Evolutionary conservation across 2,329 filamentous ascomycete species (phyloP).

Genomic region (Fusarium sp.): DNA sequence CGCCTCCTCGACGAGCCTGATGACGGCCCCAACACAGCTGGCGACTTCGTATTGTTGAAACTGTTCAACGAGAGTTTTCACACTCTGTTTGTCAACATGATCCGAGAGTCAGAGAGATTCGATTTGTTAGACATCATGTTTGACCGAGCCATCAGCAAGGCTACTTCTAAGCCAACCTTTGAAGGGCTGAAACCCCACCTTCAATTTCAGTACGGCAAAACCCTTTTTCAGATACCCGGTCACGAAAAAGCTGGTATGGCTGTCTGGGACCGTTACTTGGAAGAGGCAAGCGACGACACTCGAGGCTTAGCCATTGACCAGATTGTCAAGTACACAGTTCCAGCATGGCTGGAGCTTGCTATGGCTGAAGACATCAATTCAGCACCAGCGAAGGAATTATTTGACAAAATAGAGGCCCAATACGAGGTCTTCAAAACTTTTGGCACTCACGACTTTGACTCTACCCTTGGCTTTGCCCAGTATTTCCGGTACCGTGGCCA

Average conservation of each 20-base stretch:
- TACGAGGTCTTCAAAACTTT: not conserved
- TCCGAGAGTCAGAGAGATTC: not conserved
- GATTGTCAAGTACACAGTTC: not conserved
- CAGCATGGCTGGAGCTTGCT: not conserved
- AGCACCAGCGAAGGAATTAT: not conserved
- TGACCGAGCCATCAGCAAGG: not conserved
- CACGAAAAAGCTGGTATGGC: not conserved
- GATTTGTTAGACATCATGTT: not conserved
- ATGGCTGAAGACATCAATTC: not conserved
- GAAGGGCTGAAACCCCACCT: not conserved
- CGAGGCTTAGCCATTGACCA: not conserved
- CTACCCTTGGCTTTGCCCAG: not conserved
- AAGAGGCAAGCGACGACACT: not conserved
- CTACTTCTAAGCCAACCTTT: not conserved
- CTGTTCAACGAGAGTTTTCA: not conserved
- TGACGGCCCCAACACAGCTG: not conserved
- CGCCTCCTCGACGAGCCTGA: not conserved
- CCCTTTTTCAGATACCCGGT: not conserved
- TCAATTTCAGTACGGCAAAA: not conserved
- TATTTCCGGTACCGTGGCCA: not conserved
- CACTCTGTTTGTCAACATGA: not conserved
- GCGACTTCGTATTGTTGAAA: not conserved
- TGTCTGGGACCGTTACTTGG: not conserved
- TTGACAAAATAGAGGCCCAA: not conserved
- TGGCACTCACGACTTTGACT: not conserved